Conservation (phyloP, 1,139 yeast genomes). For the Saccharomycopsis hybrid region DNA sequence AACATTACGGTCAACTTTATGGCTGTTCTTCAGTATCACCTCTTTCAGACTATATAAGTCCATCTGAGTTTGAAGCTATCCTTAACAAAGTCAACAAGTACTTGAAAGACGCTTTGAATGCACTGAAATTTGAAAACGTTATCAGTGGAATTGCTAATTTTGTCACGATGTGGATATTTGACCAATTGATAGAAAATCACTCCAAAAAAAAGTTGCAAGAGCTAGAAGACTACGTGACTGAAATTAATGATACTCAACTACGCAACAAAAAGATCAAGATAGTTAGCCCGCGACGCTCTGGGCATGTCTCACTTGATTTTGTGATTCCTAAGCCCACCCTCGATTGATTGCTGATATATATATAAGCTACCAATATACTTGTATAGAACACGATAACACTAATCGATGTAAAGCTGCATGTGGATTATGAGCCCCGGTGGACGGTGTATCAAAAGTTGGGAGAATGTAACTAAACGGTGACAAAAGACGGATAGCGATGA, state of each 20-base stretch:
- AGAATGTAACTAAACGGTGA: no score
- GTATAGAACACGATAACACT: no score
- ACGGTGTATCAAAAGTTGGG: no score
- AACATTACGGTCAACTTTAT: constrained; percentile 36
- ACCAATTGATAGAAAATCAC: constrained; percentile 25
- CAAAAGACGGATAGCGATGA: no score
- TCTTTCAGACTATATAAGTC: constrained; percentile 36
- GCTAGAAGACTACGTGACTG: constrained; percentile 42
- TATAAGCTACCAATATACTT: no score
- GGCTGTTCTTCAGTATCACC: constrained; percentile 54
- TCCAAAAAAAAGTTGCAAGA: constrained; percentile 31
- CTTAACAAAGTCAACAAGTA: constrained; percentile 40
- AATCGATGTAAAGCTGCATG: no score
- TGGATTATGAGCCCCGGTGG: no score
- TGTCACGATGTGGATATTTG: constrained; percentile 38
- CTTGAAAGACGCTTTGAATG: constrained; percentile 38
- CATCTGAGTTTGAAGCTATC: constrained; percentile 36
- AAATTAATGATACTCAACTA: constrained; percentile 34
- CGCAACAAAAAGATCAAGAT: constrained; percentile 33
- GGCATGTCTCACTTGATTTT: constrained; percentile 53
- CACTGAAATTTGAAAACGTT: constrained; percentile 33
- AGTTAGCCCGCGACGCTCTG: constrained; percentile 51
- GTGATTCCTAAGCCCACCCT: constrained; percentile 34
- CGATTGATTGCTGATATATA: no score
- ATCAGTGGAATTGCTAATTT: constrained; percentile 40